Evolutionary conservation across 2,329 filamentous ascomycete species (phyloP).

Genomic region (Dactylellina cionopaga): DNA sequence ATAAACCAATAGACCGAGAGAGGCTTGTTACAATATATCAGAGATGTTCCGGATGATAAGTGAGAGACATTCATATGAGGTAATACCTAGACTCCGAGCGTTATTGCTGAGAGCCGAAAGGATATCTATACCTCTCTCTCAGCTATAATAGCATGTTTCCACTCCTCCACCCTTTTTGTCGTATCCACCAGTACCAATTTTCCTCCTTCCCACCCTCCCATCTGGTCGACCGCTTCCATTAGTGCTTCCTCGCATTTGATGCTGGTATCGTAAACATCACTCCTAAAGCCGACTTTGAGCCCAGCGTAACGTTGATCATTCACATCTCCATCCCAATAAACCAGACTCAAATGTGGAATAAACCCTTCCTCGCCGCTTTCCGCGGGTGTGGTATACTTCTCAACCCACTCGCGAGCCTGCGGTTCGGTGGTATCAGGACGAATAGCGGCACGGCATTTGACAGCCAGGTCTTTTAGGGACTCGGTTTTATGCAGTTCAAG

Average conservation of each 20-base stretch:
- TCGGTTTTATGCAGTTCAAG: conserved; percentile 53
- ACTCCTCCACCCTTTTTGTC: conserved; percentile 25
- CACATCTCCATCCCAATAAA: conserved; percentile 49
- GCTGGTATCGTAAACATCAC: conserved; percentile 29
- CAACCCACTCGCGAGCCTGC: conserved; percentile 51
- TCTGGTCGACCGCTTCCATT: conserved; percentile 17
- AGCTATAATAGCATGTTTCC: conserved; percentile 34
- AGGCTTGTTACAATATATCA: too few species aligned
- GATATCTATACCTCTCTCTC: conserved; percentile 29
- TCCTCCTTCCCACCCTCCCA: conserved; percentile 39
- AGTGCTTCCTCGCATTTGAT: conserved; percentile 1
- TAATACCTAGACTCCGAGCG: too few species aligned
- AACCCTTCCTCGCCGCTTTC: conserved; percentile 53
- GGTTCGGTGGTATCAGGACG: conserved; percentile 29
- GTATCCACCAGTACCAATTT: conserved; percentile 40
- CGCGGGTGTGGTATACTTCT: conserved; percentile 47
- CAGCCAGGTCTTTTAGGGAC: conserved; percentile 52
- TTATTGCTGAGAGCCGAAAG: too few species aligned
- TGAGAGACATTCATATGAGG: too few species aligned
- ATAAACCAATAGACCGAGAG: too few species aligned
- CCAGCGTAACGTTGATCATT: neutral
- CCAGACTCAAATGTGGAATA: conserved; percentile 55
- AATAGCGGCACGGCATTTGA: conserved; percentile 47
- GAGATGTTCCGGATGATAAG: too few species aligned
- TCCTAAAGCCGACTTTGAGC: conserved; percentile 11